Evolutionary conservation across 768 basidiomycete species (phyloP).

Genomic region (Boletellus emodensis): DNA sequence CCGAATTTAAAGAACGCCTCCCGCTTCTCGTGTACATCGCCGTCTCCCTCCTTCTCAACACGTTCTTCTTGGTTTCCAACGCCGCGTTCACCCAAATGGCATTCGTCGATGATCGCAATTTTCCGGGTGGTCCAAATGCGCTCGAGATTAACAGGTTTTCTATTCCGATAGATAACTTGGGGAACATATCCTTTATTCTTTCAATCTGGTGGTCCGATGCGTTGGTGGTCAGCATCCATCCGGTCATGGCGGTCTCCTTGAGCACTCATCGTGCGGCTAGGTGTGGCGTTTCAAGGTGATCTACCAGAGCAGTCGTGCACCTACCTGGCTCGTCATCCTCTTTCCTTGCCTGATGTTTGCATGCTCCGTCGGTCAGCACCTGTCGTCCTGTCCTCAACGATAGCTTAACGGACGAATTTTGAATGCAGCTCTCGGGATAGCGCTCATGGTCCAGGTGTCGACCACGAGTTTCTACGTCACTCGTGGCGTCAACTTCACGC

Average conservation of each 20-base stretch:
- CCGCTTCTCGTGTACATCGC: constrained; percentile 8
- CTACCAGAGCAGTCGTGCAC: constrained; percentile 5
- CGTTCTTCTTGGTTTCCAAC: constrained; percentile 15
- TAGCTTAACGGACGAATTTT: background rate
- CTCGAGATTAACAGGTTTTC: constrained; percentile 21
- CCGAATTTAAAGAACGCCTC: constrained; percentile 1
- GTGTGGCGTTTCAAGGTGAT: constrained; percentile 20
- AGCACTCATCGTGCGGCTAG: background rate
- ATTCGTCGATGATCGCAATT: constrained; percentile 32
- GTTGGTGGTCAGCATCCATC: constrained; percentile 13
- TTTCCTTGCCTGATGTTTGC: constrained; percentile 10
- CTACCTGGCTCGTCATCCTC: constrained; percentile 7
- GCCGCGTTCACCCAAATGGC: constrained; percentile 24
- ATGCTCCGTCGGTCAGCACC: constrained; percentile 6
- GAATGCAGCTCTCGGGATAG: constrained; percentile 3
- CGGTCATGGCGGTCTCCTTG: no score
- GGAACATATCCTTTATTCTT: constrained; percentile 9
- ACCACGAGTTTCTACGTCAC: constrained; percentile 11
- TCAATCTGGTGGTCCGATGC: constrained; percentile 18
- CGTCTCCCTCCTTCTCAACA: constrained; percentile 6
- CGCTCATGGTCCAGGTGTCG: constrained; percentile 11
- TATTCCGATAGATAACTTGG: constrained; percentile 14
- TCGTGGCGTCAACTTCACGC: constrained; percentile 8
- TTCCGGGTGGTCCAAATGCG: constrained; percentile 28
- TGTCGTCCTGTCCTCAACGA: background rate